These are phyloP conservation scores for Rhynchospora pubera DNA, from an alignment of 176 grass and related monocot species.

Conservation along the genomic window DNA sequence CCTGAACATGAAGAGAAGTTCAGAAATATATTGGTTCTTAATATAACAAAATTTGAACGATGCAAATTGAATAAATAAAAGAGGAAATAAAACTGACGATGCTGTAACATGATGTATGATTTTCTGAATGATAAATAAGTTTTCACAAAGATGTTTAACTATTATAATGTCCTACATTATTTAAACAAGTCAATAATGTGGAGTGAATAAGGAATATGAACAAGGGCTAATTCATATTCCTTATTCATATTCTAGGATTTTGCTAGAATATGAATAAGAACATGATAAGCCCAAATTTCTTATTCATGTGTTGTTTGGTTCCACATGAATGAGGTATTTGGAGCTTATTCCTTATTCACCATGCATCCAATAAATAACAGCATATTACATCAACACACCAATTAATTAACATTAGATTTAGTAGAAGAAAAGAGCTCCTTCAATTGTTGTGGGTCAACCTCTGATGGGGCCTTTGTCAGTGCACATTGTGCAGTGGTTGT, in stretches of 20 bases:
- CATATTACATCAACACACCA: neutral
- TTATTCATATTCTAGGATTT: too few species aligned
- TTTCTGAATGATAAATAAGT: neutral
- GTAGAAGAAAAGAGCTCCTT: conserved; percentile 55
- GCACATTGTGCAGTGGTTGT: conserved; percentile 89
- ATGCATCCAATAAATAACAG: neutral
- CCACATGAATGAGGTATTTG: too few species aligned
- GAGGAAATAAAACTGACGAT: neutral
- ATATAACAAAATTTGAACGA: neutral
- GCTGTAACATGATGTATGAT: neutral
- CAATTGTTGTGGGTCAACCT: conserved; percentile 66
- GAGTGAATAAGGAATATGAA: too few species aligned
- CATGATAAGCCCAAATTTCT: too few species aligned
- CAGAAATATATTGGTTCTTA: neutral
- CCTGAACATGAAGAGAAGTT: neutral
- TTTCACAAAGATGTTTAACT: neutral
- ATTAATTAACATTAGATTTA: neutral
- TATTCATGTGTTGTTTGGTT: too few species aligned
- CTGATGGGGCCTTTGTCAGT: conserved; percentile 75
- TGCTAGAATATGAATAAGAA: too few species aligned
- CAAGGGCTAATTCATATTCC: too few species aligned
- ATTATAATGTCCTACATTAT: neutral
- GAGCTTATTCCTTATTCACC: too few species aligned
- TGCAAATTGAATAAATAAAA: neutral
- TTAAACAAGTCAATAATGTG: neutral